Evolutionary conservation across 352 stramenopile genomes (phyloP).

Genomic region (Globisporangium okanoganense): DNA sequence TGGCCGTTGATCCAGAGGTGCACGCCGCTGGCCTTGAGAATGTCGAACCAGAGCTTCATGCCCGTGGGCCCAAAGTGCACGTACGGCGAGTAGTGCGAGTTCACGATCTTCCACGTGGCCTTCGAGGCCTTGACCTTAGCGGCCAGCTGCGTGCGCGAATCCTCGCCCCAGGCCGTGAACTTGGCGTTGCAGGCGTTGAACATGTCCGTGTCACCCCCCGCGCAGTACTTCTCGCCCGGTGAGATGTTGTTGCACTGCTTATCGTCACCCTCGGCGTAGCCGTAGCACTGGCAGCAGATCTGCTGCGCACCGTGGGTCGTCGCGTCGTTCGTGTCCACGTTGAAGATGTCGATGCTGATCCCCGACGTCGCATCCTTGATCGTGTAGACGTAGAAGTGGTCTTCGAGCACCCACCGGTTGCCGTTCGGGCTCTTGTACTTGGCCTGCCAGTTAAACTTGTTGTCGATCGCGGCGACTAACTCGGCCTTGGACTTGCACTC

Average conservation of each 20-base stretch:
- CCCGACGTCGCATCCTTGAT: slow-evolving; percentile 34
- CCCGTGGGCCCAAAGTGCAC: slow-evolving; percentile 38
- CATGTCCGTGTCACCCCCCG: slow-evolving; percentile 30
- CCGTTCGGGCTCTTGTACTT: slow-evolving; percentile 48
- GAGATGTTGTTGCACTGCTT: slow-evolving; percentile 33
- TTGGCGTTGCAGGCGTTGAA: slow-evolving; percentile 38
- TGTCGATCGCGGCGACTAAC: slow-evolving; percentile 45
- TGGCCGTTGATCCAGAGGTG: slow-evolving; percentile 74
- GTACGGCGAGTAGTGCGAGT: slow-evolving; percentile 63
- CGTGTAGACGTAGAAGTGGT: slow-evolving; percentile 53
- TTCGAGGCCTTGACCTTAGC: slow-evolving; percentile 42
- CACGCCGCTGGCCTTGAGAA: slow-evolving; percentile 34
- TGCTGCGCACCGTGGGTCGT: slow-evolving; percentile 42
- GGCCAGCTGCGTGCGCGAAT: slow-evolving; percentile 36
- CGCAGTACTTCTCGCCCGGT: slow-evolving; percentile 35
- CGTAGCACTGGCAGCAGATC: slow-evolving; percentile 61
- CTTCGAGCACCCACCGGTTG: slow-evolving; percentile 48
- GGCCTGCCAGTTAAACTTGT: slow-evolving; percentile 46
- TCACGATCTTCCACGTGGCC: slow-evolving; percentile 68
- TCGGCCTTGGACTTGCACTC: slow-evolving; percentile 43
- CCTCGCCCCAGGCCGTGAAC: slow-evolving; percentile 42
- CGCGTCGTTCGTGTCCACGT: slow-evolving; percentile 54
- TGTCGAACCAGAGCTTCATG: slow-evolving; percentile 49
- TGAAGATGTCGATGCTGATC: slow-evolving; percentile 58
- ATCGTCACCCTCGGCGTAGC: slow-evolving; percentile 38